Conservation (phyloP, 2,329 filamentous ascomycete genomes). For the Sporothrix protearum region DNA sequence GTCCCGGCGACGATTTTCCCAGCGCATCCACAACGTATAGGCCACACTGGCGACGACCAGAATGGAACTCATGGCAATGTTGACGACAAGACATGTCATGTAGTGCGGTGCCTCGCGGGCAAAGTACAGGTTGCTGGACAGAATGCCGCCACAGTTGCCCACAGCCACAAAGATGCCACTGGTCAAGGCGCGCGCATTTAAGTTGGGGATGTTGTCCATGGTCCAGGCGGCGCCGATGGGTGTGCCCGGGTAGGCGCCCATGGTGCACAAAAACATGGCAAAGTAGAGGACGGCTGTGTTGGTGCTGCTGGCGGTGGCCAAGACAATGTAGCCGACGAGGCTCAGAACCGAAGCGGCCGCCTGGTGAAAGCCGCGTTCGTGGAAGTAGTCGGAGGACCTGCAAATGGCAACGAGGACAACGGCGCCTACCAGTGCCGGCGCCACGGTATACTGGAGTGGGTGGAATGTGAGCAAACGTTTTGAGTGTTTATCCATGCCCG, state of each 20-base stretch:
- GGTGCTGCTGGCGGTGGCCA: background rate
- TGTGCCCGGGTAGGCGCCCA: background rate
- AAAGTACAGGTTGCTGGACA: background rate
- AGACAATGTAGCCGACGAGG: background rate
- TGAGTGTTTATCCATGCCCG: no score
- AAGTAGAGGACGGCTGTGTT: background rate
- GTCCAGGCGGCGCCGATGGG: background rate
- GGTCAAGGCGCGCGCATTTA: background rate
- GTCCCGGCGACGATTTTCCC: background rate
- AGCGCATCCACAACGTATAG: background rate
- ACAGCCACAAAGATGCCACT: background rate
- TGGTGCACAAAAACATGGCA: background rate
- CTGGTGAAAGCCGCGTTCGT: background rate
- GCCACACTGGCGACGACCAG: background rate
- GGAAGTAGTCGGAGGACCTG: background rate
- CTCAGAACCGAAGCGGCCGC: background rate
- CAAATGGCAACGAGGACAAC: background rate
- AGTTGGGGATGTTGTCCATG: background rate
- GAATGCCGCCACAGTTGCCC: background rate
- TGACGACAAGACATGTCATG: background rate
- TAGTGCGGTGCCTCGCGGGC: background rate
- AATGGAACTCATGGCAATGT: background rate
- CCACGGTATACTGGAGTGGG: background rate
- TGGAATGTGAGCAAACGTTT: background rate
- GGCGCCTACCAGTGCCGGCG: background rate